Conservation (phyloP, 208 protist genomes). For the Hexamita inflata region DNA sequence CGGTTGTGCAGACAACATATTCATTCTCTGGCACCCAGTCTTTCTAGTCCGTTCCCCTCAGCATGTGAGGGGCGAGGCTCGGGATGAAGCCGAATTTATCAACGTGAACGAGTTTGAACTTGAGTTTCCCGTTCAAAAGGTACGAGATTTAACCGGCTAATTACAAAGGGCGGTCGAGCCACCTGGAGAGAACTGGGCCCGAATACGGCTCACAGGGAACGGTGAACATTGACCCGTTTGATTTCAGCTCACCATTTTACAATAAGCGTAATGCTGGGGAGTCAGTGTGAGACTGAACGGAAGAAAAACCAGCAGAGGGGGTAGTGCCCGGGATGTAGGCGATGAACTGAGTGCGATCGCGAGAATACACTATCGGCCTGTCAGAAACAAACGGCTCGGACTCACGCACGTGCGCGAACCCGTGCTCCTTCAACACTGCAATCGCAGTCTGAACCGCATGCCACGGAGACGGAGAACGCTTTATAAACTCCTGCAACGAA, state of each 20-base stretch:
- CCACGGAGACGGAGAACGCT: neutral
- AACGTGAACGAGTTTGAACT: neutral
- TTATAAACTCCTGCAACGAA: neutral
- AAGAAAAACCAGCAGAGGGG: neutral
- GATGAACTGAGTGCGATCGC: neutral
- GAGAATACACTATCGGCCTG: neutral
- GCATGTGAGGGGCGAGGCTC: neutral
- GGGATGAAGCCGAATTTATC: neutral
- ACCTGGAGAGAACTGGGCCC: neutral
- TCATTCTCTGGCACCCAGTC: neutral
- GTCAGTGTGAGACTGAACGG: neutral
- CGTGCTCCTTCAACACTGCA: neutral
- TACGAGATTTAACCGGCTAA: neutral
- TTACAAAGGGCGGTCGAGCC: neutral
- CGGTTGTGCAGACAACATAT: too few relatives aligned
- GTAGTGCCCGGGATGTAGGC: neutral
- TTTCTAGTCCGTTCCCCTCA: neutral
- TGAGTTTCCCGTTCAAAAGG: neutral
- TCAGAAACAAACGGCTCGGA: neutral
- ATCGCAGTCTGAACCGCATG: neutral
- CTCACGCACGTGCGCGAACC: neutral
- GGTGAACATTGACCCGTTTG: neutral
- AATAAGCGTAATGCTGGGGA: neutral
- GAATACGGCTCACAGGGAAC: neutral
- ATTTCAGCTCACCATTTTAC: neutral